Evolutionary conservation across 805 yeast genomes (phyloP).

Genomic region (Candida loeiensis): DNA sequence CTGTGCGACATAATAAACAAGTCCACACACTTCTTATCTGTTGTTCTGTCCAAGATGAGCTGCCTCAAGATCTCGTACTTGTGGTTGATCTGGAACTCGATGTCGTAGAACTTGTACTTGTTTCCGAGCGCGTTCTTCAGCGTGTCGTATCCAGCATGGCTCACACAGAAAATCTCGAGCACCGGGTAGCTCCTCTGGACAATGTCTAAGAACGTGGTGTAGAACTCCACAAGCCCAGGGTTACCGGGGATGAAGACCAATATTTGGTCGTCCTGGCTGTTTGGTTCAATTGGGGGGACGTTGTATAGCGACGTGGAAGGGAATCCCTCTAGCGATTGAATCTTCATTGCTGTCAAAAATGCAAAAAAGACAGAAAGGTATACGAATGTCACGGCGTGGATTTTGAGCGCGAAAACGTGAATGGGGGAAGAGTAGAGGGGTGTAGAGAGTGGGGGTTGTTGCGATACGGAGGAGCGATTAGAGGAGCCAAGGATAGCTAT

Average conservation of each 20-base stretch:
- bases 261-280: constrained; percentile 19
- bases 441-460: background rate
- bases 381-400: too few relatives aligned
- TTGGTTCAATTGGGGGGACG: constrained; percentile 5
- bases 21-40: constrained; percentile 21
- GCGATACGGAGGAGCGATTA: background rate
- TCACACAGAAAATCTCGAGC: constrained; percentile 54
- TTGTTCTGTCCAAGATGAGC: constrained; percentile 13
- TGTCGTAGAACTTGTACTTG: constrained; percentile 27
- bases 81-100: constrained; percentile 58
- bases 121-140: constrained; percentile 1
- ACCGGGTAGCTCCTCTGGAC: constrained; percentile 41
- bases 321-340: constrained; percentile 4
- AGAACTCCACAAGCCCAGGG: constrained; percentile 69
- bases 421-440: background rate
- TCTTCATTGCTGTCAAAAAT: background rate
- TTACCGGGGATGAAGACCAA: constrained; percentile 70
- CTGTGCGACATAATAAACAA: constrained; percentile 64
- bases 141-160: constrained; percentile 56
- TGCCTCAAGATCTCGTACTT: constrained; percentile 49
- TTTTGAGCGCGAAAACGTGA: background rate
- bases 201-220: constrained; percentile 48
- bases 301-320: constrained; percentile 20
- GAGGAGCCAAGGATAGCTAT: too few relatives aligned
- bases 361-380: background rate